phyloP scores from a whole-genome alignment of 768 basidiomycete genomes.

The Auriscalpium vulgare region DNA sequence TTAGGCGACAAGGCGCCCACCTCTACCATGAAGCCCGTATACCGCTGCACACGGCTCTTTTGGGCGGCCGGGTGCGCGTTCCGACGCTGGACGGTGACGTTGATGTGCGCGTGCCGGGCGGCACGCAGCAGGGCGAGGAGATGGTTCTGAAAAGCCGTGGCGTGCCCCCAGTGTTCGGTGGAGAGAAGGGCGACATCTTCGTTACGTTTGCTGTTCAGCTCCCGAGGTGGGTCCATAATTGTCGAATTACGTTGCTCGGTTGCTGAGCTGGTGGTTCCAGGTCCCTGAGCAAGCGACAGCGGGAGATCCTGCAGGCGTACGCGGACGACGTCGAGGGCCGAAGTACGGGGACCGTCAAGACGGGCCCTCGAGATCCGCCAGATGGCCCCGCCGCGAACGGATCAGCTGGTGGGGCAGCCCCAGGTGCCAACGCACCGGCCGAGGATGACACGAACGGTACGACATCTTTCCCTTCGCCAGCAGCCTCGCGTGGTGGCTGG shows the following conservation, averaged over 20 bases:
- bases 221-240: slow-evolving; percentile 61
- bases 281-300: slow-evolving; percentile 75
- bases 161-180: slow-evolving; percentile 51
- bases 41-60: slow-evolving; percentile 82
- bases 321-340: slow-evolving; percentile 90
- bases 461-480: slow-evolving; percentile 48
- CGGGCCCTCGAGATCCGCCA: slow-evolving; percentile 15
- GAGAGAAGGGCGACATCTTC: slow-evolving; percentile 75
- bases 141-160: slow-evolving; percentile 90
- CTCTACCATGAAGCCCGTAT: slow-evolving; percentile 86
- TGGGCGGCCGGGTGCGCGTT: slow-evolving; percentile 89
- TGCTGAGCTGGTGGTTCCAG: slow-evolving; percentile 31
- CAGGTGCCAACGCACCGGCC: slow-evolving; percentile 10
- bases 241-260: background rate
- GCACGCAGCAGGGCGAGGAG: slow-evolving; percentile 96
- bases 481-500: slow-evolving; percentile 50
- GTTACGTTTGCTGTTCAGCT: slow-evolving; percentile 83
- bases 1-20: slow-evolving; percentile 86
- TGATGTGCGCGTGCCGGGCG: slow-evolving; percentile 84
- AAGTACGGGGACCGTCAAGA: slow-evolving; percentile 18
- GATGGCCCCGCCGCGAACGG: slow-evolving; percentile 15
- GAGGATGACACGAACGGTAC: slow-evolving; percentile 57
- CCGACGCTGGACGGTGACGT: slow-evolving; percentile 95
- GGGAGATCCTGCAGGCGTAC: slow-evolving; percentile 80
- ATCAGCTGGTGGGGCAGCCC: slow-evolving; percentile 8